Percentiles rank a stretch among this genome's conserved stretches.
Evolutionary conservation across 2,329 filamentous ascomycete species (phyloP).

Genomic region (Fusarium xyrophilum): DNA sequence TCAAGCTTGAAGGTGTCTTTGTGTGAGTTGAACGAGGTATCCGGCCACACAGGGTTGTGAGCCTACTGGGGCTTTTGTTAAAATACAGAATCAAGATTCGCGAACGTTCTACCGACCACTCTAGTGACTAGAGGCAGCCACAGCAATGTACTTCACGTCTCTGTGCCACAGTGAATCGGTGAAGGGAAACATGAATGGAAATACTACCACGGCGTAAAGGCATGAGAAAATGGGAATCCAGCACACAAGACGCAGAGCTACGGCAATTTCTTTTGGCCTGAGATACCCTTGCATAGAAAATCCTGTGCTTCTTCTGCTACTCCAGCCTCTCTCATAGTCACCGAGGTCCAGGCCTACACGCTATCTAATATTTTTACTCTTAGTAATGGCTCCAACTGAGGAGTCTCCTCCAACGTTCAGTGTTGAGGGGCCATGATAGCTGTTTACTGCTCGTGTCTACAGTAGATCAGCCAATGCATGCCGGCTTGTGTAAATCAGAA

Average conservation of each 20-base stretch:
- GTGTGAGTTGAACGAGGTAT: background rate
- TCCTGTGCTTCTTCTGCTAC: background rate
- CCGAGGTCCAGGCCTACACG: background rate
- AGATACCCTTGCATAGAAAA: background rate
- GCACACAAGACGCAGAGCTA: background rate
- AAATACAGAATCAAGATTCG: background rate
- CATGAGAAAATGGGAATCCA: background rate
- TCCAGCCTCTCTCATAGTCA: background rate
- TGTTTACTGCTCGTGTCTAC: background rate
- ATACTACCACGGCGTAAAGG: no score
- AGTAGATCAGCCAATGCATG: background rate
- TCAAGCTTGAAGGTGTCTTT: background rate
- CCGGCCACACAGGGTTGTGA: background rate
- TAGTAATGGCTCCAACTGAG: background rate
- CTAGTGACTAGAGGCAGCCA: background rate
- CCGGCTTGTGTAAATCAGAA: background rate
- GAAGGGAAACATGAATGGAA: background rate
- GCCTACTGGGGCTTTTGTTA: background rate
- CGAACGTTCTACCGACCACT: background rate
- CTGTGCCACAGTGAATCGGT: background rate
- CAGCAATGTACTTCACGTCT: background rate
- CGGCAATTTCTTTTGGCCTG: no score
- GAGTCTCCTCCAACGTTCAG: background rate
- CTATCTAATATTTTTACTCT: background rate
- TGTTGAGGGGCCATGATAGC: background rate